Base-by-base conservation (phyloP, 305 asterid species). In the Ruellia speciosa region DNA sequence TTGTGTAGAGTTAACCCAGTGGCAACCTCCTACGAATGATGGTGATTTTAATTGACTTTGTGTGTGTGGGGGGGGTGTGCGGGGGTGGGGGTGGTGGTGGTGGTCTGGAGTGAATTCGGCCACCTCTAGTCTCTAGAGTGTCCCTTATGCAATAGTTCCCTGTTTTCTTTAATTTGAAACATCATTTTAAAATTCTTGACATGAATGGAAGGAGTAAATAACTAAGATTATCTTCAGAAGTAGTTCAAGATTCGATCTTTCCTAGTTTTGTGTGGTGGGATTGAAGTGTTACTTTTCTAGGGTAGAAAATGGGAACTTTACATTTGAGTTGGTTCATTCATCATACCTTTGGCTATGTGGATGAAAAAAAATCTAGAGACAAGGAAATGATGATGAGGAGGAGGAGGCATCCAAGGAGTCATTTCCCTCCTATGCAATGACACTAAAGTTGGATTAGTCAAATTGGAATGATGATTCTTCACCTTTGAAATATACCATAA, bases 211-310 rank as follows among this genome's bases (percentile, higher is more conserved):
- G n/a, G n/a, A n/a, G n/a, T n/a, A n/a, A n/a, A n/a, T 24, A 24
- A 24, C 3, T 3, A 37, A 10, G 41, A 37, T 37, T 37, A 37
- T 37, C 11, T 37, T 37, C 1, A 37, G 9, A 37, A 37, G 3
- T 7, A 10, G 41, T 37, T 37, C 41, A 37, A 43, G 37, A 40
- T 56, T 40, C 59, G n/a, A 18, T 35, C 46, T 51, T 20, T 53
- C n/a, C 19, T 40, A 9, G 9, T 18, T 17, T 17, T 12, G 16
- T 17, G 60, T 12, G 47, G 49, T 39, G 50, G 15, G 37, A 39
- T 39, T 18, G 49, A 43, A n/a, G 5, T 43, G 49, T 43, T 43
- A 7, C 45, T 39, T 12, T 8, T 39, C 7, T 12, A 43, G 6
- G 2, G 16, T 6, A 43, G 14, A 12, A 12, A 12, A 43, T 3